Percentiles rank a stretch among this genome's conserved stretches.
These are phyloP conservation scores for Hanseniaspora pseudoguilliermondii DNA, from an alignment of 805 yeast genomes.

Conservation along the genomic window DNA sequence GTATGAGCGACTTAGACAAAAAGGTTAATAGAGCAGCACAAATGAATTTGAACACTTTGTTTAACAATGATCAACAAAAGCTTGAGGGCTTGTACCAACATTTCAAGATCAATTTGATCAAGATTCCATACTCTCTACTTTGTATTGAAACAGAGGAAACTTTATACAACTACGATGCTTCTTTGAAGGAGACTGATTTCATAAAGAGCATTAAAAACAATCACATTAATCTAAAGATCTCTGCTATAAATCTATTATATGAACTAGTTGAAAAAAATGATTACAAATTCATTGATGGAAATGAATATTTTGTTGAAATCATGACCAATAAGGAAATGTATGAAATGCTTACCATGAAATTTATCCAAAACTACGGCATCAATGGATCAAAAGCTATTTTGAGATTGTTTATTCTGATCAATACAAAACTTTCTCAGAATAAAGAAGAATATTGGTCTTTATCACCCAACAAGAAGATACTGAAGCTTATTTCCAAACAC, in stretches of 20 bases:
- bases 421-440: neutral
- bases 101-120: conserved; percentile 44
- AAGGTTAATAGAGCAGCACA: conserved; percentile 41
- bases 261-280: conserved; percentile 1
- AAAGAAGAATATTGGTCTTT: conserved; percentile 14
- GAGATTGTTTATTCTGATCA: neutral
- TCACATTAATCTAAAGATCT: neutral
- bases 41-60: conserved; percentile 29
- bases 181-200: neutral
- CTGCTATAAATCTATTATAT: neutral
- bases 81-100: conserved; percentile 47
- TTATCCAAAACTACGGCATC: neutral
- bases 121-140: conserved; percentile 41
- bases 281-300: neutral
- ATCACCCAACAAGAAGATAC: conserved; percentile 18
- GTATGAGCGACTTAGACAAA: conserved; percentile 57
- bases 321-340: neutral
- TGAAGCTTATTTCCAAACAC: conserved; percentile 27
- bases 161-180: conserved; percentile 22
- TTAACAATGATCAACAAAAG: conserved; percentile 44
- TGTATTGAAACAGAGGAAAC: conserved; percentile 47
- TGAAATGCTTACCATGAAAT: neutral
- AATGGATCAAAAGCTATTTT: neutral
- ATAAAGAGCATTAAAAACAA: neutral
- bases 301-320: neutral